Base-by-base conservation (phyloP, 768 basidiomycete species). In the Leccinum ochraceum region DNA sequence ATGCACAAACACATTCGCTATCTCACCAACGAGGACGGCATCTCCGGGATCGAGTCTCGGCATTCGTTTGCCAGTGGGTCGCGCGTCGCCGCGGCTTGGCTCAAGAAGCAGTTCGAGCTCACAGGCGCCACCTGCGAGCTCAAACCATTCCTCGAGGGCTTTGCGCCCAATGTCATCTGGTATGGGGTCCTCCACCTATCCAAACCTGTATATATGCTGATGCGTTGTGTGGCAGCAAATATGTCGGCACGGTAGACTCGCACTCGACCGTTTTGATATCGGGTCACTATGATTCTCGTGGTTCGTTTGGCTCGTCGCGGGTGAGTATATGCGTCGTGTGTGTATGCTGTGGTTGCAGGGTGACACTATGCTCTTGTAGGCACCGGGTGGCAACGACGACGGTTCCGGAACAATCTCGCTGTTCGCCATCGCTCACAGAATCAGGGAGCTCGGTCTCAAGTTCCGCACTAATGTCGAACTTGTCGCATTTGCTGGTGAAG, bases 201-300 rank as follows among this genome's bases (percentile, higher is more conserved):
- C 2, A 14, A n/a, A 14, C 16, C 30, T 39, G 37, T 57, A 67
- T 37, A 16, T 4, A 17, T 28, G 13, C 11, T 28, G 6, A 32
- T 53, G 28, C 17, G 20, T 34, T 22, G 5, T 11, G 6, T 22
- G n/a, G 4, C 22, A 55, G 91, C 70, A 80, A 83, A 48, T 92
- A 91, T 66, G 57, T 77, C 3, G 73, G 84, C 7, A 75, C 77
- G n/a, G 77, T 26, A 7, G 67, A 69, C 49, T 4, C 76, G 49
- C 77, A 86, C 39, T 86, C 86, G 28, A 86, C 80, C 2, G 84
- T 94, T 48, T 78, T 97, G 53, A 77, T 96, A 55, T 88, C 88
- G 59, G 92, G 87, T 2, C 95, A 96, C 72, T 97, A 95, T 69
- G 94, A 97, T 70, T 92, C 90, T 50, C 88, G 94, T 39, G 94